Evolutionary conservation across 768 basidiomycete genomes (phyloP).

Genomic region (Botryobasidium botryosum): DNA sequence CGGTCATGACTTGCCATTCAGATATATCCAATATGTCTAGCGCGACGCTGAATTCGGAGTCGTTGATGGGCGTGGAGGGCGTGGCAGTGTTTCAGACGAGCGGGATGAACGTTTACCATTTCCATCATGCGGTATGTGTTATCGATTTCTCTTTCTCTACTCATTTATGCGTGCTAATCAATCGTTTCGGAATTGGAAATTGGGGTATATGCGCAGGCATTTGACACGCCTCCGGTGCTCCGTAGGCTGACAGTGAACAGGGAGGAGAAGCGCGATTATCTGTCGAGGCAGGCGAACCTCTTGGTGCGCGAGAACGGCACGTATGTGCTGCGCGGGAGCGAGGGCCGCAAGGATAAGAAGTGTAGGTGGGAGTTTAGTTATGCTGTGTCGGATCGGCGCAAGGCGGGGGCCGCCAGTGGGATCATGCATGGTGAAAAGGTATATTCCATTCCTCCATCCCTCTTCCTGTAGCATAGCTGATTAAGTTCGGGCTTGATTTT

Average conservation of each 20-base stretch:
- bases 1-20: conserved; percentile 7
- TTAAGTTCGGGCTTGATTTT: not conserved
- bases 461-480: not conserved
- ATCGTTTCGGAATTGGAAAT: too few species aligned
- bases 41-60: not conserved
- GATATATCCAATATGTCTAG: not conserved
- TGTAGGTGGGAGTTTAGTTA: conserved; percentile 86
- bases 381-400: conserved; percentile 42
- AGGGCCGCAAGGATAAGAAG: conserved; percentile 33
- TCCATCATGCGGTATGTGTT: conserved; percentile 55
- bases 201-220: conserved; percentile 12
- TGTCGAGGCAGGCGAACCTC: conserved; percentile 59
- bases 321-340: conserved; percentile 54
- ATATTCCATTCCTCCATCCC: conserved; percentile 1
- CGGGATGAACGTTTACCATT: conserved; percentile 39
- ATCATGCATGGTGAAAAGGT: conserved; percentile 48
- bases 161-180: not conserved
- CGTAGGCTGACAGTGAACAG: conserved; percentile 48
- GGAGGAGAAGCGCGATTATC: conserved; percentile 54
- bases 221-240: conserved; percentile 40
- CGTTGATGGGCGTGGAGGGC: conserved; percentile 17
- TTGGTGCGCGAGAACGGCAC: conserved; percentile 53
- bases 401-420: conserved; percentile 30
- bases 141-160: conserved; percentile 8
- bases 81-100: conserved; percentile 50